Evolutionary conservation across 495 filamentous ascomycete genomes (phyloP).

Genomic region (Podospora bellae-mahoneyi): DNA sequence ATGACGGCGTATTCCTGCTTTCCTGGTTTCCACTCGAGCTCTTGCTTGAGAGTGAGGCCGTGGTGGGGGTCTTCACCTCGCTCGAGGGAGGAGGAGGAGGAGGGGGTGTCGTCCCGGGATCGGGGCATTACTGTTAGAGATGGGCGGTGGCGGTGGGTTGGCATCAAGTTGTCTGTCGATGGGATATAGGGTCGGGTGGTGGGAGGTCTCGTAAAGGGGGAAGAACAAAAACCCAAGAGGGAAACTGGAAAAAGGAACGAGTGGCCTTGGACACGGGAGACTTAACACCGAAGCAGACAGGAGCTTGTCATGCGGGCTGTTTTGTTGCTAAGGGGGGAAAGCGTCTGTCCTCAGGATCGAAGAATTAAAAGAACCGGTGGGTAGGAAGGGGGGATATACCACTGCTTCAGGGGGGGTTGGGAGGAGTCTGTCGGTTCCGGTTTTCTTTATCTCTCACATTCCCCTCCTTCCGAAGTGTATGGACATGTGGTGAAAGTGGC

Average conservation of each 20-base stretch:
- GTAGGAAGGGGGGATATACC: neutral
- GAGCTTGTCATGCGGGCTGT: neutral
- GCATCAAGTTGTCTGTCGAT: neutral
- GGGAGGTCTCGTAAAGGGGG: neutral
- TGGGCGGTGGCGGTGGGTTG: neutral
- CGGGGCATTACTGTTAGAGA: neutral
- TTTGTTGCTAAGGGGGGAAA: neutral
- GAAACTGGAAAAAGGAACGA: neutral
- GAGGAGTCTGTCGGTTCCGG: neutral
- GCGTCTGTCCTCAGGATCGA: neutral
- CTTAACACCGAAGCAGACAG: neutral
- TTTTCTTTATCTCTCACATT: neutral
- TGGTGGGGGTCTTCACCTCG: slow-evolving; percentile 18
- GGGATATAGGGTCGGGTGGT: too few species aligned
- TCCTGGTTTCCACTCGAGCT: slow-evolving; percentile 36
- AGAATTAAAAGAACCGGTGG: neutral
- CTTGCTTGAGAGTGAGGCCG: slow-evolving; percentile 13
- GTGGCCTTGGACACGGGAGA: neutral
- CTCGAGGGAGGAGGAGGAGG: slow-evolving; percentile 12
- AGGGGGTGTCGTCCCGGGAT: neutral
- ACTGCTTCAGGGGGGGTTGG: neutral
- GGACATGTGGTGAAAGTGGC: neutral
- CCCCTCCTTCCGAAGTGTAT: neutral
- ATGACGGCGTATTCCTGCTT: slow-evolving; percentile 42
- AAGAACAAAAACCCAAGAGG: neutral